Conservation (phyloP, 352 stramenopile genomes). For the Globisporangium radiosum region DNA sequence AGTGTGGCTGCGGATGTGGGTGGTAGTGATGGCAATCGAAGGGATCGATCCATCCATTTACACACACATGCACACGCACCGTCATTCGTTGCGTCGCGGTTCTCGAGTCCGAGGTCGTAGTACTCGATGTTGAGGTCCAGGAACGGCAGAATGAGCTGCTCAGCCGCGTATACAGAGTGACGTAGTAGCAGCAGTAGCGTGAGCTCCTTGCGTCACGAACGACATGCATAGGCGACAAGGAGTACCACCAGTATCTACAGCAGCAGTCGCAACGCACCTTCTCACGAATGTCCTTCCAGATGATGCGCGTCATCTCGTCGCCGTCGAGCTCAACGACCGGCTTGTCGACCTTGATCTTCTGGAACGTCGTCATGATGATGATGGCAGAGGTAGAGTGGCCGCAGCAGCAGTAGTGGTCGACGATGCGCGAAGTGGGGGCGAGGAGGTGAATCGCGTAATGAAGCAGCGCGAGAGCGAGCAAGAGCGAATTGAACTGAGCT, state of each 20-base stretch:
- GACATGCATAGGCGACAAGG: no score
- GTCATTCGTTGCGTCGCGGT: slow-evolving; percentile 82
- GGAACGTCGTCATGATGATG: slow-evolving; percentile 18
- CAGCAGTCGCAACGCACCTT: slow-evolving; percentile 20
- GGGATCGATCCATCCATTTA: no score
- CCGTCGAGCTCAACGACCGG: slow-evolving; percentile 82
- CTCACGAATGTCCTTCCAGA: slow-evolving; percentile 56
- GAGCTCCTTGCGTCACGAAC: no score
- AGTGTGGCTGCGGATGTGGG: background rate
- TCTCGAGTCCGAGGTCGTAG: slow-evolving; percentile 72
- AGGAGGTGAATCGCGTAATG: background rate
- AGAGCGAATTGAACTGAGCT: background rate
- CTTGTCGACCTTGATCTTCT: slow-evolving; percentile 76
- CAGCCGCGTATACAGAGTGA: background rate
- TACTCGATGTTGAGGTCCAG: slow-evolving; percentile 84
- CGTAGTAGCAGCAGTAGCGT: no score
- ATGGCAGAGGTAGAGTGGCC: background rate
- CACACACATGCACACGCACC: slow-evolving; percentile 10
- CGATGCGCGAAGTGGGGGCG: background rate
- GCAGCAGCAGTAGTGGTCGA: background rate
- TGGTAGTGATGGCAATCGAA: no score
- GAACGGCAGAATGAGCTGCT: slow-evolving; percentile 73
- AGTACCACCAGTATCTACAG: no score
- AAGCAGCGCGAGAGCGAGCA: background rate
- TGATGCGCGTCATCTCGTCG: slow-evolving; percentile 85